Base-by-base conservation (phyloP, 345 rosid genomes). In the Salix dunnii region DNA sequence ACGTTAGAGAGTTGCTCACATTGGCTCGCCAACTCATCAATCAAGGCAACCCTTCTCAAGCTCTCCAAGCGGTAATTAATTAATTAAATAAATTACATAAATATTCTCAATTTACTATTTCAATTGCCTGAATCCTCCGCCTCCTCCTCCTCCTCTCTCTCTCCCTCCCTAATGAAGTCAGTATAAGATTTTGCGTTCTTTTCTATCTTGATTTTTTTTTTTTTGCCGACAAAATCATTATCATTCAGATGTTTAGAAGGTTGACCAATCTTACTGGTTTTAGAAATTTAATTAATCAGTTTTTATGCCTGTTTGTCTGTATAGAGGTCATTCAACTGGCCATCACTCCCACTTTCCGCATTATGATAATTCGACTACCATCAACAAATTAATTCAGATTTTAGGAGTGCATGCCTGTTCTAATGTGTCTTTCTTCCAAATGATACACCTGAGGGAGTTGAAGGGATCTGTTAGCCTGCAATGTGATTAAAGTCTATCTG, bases 21-120 rank as follows among this genome's bases (percentile, higher is more conserved):
- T 79, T 83, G 74, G 98, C 98, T 73, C 93, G 92, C 74, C 87
- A 81, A 62, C 92, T 91, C 79, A 82, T 91, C 83, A 79, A 85
- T 80, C 87, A 91, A 83, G 98, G 98, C 69, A 83, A 91, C 58
- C 98, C 96, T 53, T 83, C 97, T 23, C 88, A 92, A 86, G 98
- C 98, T 78, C 98, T 96, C 55, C 96, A 90, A 83, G 89, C 92
- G 90, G 99, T 96, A 86, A 75, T 69, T 42, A 20, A 53, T 58
- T 7, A 36, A 36, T 40, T 40, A 40, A 40, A 2, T 40, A 40
- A 40, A 40, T 40, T 40, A 40, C 11, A 40, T 10, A 40, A 40
- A 40, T 46, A 46, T 46, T 46, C 18, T 46, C 51, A 46, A 12
- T 12, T 10, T 23, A 23, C 62, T 4, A 46, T 46, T 58, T 58